Conservation (phyloP, 1,284 basidiomycete genomes). For the Porphyrellus sp. region DNA sequence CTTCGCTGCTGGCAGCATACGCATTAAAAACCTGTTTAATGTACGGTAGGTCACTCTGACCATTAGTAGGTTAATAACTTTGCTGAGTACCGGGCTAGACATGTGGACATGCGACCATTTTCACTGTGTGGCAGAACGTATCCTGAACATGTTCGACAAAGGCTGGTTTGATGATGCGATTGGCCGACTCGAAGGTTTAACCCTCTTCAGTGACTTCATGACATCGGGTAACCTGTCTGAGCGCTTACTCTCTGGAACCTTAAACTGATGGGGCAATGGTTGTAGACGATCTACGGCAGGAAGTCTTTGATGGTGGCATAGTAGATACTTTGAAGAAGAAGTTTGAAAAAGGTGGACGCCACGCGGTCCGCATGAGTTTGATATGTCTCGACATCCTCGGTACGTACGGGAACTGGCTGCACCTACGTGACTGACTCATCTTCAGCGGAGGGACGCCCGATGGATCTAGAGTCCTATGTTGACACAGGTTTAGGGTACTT, state of each 20-base stretch:
- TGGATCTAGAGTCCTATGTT: neutral
- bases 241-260: neutral
- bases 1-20: neutral
- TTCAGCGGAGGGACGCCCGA: neutral
- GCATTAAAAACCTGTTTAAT: neutral
- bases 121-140: neutral
- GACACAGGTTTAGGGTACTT: neutral
- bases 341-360: neutral
- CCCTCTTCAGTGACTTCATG: neutral
- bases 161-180: neutral
- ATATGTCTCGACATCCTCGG: constrained; percentile 6
- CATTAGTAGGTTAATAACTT: too few relatives aligned
- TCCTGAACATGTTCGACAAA: neutral
- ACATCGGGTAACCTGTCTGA: neutral
- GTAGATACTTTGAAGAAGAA: neutral
- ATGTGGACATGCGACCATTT: neutral
- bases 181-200: neutral
- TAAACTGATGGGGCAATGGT: neutral
- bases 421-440: neutral
- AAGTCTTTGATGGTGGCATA: neutral
- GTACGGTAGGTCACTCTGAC: neutral
- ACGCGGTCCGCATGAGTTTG: constrained; percentile 2
- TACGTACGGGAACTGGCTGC: neutral
- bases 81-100: neutral
- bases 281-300: neutral